A percentile compares a stretch with the other conserved stretches of the same genome.
These are phyloP conservation scores for Zygosaccharomyces siamensis DNA, from an alignment of 805 yeast genomes.

Conservation along the genomic window DNA sequence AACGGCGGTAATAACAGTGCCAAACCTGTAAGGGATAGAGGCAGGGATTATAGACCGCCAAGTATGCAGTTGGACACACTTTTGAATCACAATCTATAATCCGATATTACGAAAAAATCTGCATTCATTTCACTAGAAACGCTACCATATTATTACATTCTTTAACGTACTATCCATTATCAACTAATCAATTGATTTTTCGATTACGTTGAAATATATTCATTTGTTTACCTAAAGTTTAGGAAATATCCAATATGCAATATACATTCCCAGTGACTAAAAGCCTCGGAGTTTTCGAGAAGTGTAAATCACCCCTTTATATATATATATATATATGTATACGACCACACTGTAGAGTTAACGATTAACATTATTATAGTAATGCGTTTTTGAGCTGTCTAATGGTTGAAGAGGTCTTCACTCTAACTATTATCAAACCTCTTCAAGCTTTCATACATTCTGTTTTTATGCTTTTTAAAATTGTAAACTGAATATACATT, in stretches of 20 bases:
- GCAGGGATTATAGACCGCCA: slow-evolving; percentile 41
- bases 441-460: background rate
- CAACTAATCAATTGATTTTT: background rate
- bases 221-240: slow-evolving; percentile 2
- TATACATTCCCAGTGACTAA: background rate
- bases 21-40: slow-evolving; percentile 1
- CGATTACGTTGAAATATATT: background rate
- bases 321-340: background rate
- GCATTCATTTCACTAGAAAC: background rate
- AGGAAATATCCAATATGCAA: background rate
- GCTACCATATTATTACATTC: background rate
- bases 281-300: background rate
- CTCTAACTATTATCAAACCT: background rate
- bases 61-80: slow-evolving; percentile 46
- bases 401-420: too few species aligned
- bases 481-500: too few species aligned
- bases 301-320: background rate
- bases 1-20: background rate
- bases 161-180: background rate
- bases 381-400: background rate
- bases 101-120: background rate
- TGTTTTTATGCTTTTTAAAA: background rate
- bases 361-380: too few species aligned
- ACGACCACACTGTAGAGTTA: too few species aligned
- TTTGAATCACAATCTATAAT: slow-evolving; percentile 30